Evolutionary conservation across 75 land plant genomes (phyloP), one percentile per base, ranked within the genome.

Genomic region (Selaginella moellendorffii): DNA sequence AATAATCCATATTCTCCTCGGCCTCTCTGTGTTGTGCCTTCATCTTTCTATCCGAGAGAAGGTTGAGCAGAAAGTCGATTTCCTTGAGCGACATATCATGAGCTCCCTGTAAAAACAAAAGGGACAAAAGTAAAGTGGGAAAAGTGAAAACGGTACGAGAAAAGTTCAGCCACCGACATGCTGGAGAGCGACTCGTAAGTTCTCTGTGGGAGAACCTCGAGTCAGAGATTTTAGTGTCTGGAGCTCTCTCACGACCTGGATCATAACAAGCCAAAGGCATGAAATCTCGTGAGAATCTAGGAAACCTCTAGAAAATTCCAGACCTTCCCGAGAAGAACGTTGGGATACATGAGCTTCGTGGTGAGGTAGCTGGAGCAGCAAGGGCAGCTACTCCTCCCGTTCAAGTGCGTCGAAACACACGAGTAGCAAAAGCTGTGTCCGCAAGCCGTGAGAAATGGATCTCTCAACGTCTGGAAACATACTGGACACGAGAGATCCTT

Each of bases 11-110:
- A 65, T 93, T 93, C 53, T 78, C 83, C 61, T 86, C 96, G 25
- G 98, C 87, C 75, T 93, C 96, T 71, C 89, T 90, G 69, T 93
- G 96, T 70, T 93, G 90, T 80, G 92, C 85, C 76, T 84, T 93
- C 30, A 79, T 76, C 77, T 82, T 93, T 73, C 86, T 93, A 69
- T 89, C 98, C 2, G 77, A 59, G 62, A 93, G 82, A 52, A 93
- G 81, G 31, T 73, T 63, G 63, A 93, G 46, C 9, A 93, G 76
- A 52, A 66, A 63, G 53, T 89, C 98, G 2, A 93, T 54, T 74
- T 93, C 98, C 82, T 93, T 93, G 14, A 86, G 67, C 17, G 98
- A 86, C 54, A 85, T 77, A 64, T 85, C 87, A n/a, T n/a, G n/a
- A 69, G 79, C 85, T 20, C 96, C 98, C 98, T 88, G n/a, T n/a